A percentile compares a stretch with the other conserved stretches of the same genome.
phyloP scores from a whole-genome alignment of 1,284 basidiomycete species.

The Naganishia sp. region DNA sequence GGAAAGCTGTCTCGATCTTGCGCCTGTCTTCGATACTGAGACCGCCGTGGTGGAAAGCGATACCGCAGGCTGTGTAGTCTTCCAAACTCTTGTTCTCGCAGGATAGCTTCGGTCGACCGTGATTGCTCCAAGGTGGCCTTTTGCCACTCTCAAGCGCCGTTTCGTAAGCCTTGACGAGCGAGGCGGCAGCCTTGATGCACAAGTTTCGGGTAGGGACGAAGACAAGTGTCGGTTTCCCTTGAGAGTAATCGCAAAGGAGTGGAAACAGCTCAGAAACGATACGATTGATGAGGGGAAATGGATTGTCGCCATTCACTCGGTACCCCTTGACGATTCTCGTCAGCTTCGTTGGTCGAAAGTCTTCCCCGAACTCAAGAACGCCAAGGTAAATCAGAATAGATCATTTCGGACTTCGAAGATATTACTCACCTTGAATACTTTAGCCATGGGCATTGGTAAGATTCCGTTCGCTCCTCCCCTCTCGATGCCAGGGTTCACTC shows the following conservation, averaged over 20 bases:
- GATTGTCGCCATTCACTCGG: constrained; percentile 62
- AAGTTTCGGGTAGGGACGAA: constrained; percentile 77
- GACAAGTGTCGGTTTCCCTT: constrained; percentile 75
- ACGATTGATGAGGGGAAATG: constrained; percentile 72
- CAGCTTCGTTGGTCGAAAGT: constrained; percentile 81
- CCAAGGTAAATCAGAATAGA: too few relatives aligned
- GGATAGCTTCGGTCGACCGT: constrained; percentile 34
- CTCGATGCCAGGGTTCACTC: constrained; percentile 19
- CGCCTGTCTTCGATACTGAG: constrained; percentile 55
- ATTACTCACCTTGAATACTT: constrained; percentile 67
- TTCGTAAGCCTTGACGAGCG: constrained; percentile 70
- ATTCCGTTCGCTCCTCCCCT: constrained; percentile 37
- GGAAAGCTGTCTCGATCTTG: constrained; percentile 55
- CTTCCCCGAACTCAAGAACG: constrained; percentile 75
- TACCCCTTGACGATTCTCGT: constrained; percentile 67
- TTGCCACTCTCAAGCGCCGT: constrained; percentile 60
- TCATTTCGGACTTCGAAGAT: background rate
- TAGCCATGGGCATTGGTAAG: constrained; percentile 58
- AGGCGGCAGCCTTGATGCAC: constrained; percentile 64
- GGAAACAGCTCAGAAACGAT: constrained; percentile 75
- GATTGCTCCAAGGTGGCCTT: constrained; percentile 63
- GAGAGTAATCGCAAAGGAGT: constrained; percentile 67
- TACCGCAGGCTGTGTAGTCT: constrained; percentile 47
- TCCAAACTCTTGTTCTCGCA: constrained; percentile 40
- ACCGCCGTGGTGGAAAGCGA: constrained; percentile 60